Conservation (phyloP, 441 rosid species). For the Jatropha multifida region DNA sequence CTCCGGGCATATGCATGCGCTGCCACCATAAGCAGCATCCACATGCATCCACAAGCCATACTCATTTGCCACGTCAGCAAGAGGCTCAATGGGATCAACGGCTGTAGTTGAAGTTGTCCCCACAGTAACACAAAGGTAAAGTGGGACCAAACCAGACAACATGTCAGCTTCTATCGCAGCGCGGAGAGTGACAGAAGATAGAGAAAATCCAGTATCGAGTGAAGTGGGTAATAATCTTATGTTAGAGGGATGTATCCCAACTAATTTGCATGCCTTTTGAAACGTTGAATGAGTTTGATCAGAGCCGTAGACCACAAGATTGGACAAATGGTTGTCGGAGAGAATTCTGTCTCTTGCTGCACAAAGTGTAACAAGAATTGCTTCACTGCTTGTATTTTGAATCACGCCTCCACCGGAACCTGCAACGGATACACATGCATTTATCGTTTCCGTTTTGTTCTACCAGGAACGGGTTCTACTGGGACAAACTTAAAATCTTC, state of each 20-base stretch:
- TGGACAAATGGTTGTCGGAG: conserved; percentile 1
- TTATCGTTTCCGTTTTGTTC: no score
- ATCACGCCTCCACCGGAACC: conserved; percentile 46
- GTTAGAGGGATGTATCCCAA: conserved; percentile 37
- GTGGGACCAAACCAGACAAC: conserved; percentile 39
- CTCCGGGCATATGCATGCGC: conserved; percentile 54
- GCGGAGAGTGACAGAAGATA: conserved; percentile 23
- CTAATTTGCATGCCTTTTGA: conserved; percentile 28
- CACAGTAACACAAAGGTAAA: conserved; percentile 36
- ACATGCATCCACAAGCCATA: conserved; percentile 44
- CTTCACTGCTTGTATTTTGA: conserved; percentile 42
- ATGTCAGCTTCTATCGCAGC: conserved; percentile 31
- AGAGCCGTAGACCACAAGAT: conserved; percentile 46
- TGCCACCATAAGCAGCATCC: conserved; percentile 48
- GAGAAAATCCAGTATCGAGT: conserved; percentile 23
- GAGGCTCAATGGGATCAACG: conserved; percentile 35
- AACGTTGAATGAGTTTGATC: conserved; percentile 50
- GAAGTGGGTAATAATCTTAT: conserved; percentile 31
- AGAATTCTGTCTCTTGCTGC: conserved; percentile 39
- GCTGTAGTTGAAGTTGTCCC: conserved; percentile 55
- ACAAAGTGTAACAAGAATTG: conserved; percentile 39
- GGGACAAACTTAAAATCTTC: no score
- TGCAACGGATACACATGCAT: background rate
- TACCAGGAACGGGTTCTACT: no score
- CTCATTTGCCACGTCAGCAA: conserved; percentile 34